Evolutionary conservation across 495 filamentous ascomycete genomes (phyloP), one percentile per base, ranked within the genome.

Genomic region (Penicillium manginii): DNA sequence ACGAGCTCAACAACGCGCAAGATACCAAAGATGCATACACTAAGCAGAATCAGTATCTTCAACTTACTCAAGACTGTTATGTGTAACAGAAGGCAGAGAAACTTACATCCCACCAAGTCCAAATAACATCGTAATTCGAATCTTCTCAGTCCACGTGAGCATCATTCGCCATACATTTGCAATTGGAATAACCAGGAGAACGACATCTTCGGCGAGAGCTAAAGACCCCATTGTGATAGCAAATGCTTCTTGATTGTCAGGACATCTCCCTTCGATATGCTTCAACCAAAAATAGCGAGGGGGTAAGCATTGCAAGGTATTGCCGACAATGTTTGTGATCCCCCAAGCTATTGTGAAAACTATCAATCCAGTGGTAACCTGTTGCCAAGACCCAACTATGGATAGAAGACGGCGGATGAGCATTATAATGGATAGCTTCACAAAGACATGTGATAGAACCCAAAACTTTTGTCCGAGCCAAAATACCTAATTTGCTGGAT

Each of bases 231-330:
- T 58, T 43, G 19, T 51, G 46, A 22, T 39, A 17, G 47, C 37
- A 15, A 40, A 40, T 5, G 37, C 37, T 15, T 40, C 37, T 40
- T 40, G 37, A 15, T 40, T 40, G 14, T 40, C 37, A n/a, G 37
- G 37, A 15, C 37, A 40, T 9, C 14, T 8, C 14, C 37, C 37
- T 8, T 39, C 47, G 11, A 80, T 68, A 14, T 61, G 56, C 57
- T 76, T 77, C 58, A 80, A 66, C 67, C 78, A 81, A 19, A 72
- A 72, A 33, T 65, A 71, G 4, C 52, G 56, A 17, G 85, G 47
- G 2, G 83, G 82, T 8, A 47, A 62, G 55, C 82, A 84, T 40
- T 73, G 69, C 51, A 83, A 74, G 49, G 79, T 47, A 37, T 67
- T 53, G 10, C 52, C 42, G 21, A 64, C 52, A 43, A 68, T 49